A percentile compares a stretch with the other conserved stretches of the same genome.
phyloP scores from a whole-genome alignment of 2,329 filamentous ascomycete species.

The Sclerotinia borealis region DNA sequence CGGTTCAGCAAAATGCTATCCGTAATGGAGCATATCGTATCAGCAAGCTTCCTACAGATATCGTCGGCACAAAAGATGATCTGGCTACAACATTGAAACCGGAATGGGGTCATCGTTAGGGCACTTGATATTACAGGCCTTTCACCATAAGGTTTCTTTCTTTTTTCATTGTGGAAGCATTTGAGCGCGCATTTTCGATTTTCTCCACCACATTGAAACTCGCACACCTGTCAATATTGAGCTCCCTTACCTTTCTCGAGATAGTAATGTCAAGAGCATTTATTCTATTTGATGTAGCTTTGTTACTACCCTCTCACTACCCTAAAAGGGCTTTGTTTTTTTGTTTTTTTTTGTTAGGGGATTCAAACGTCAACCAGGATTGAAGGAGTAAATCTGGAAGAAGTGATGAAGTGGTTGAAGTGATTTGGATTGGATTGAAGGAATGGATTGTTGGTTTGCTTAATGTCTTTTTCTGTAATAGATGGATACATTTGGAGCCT shows the following conservation, averaged over 20 bases:
- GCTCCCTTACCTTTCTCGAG: too few species aligned
- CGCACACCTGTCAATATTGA: constrained; percentile 7
- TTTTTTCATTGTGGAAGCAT: constrained; percentile 17
- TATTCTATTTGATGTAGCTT: too few species aligned
- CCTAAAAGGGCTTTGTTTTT: too few species aligned
- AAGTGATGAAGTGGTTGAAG: neutral
- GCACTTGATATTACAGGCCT: constrained; percentile 18
- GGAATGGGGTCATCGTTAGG: constrained; percentile 34
- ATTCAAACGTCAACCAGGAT: too few species aligned
- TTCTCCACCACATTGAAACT: neutral
- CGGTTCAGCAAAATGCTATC: constrained; percentile 52
- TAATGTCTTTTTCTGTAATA: constrained; percentile 4
- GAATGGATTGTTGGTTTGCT: neutral
- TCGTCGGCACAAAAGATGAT: constrained; percentile 60
- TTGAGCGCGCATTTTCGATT: constrained; percentile 30
- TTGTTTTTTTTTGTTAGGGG: too few species aligned
- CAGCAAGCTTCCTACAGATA: constrained; percentile 57
- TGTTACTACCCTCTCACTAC: too few species aligned
- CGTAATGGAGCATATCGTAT: constrained; percentile 65
- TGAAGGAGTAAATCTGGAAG: too few species aligned
- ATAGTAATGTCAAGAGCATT: too few species aligned
- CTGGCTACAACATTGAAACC: constrained; percentile 41
- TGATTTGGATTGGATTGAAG: neutral
- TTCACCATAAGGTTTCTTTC: constrained; percentile 19
- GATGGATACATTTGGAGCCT: constrained; percentile 2